Base-by-base conservation (phyloP, 768 basidiomycete genomes). In the Amanita fuliginea region DNA sequence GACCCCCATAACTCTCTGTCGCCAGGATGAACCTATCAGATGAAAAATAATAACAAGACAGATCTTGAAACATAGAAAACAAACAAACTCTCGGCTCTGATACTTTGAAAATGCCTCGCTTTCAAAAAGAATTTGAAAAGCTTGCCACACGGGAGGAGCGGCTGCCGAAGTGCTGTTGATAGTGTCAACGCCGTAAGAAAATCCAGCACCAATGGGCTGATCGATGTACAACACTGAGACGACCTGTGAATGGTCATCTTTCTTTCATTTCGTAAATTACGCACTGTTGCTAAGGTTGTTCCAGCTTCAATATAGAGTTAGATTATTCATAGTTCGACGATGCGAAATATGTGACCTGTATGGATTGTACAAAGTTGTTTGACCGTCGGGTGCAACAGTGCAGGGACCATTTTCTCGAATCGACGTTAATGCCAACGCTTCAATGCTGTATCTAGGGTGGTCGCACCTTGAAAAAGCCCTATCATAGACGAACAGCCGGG, bases 1-100 rank as follows among this genome's bases (percentile, higher is more conserved):
- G 80, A 0, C 81, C 80, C 6, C 81, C 82, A 49, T 81, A 84
- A 47, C 78, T 80, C 58, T 84, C 81, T 4, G 81, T 81, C 1
- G 78, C 71, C 40, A 83, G 70, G 28, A 80, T 73, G 54, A 83
- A 81, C 55, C 81, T 81, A 33, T 28, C 3, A 21, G 19, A 0
- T 26, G 7, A 8, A 28, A 13, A 7, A 28, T 54, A 16, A 24
- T 24, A n/a, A 16, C 5, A 16, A 19, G 19, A 10, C 21, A n/a
- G 26, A 4, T 8, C 13, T 35, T 13, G 4, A 22, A 8, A 18
- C 32, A 3, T 28, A 10, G 21, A 33, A 10, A 34, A 13, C 47
- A 7, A 10, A 53, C 74, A 34, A 54, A 78, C 78, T 82, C 76
- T 55, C 79, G 65, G 32, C 68, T 74, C 46, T 71, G 55, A 54